Base-by-base conservation (phyloP, 345 rosid genomes). In the Stellera chamaejasme region DNA sequence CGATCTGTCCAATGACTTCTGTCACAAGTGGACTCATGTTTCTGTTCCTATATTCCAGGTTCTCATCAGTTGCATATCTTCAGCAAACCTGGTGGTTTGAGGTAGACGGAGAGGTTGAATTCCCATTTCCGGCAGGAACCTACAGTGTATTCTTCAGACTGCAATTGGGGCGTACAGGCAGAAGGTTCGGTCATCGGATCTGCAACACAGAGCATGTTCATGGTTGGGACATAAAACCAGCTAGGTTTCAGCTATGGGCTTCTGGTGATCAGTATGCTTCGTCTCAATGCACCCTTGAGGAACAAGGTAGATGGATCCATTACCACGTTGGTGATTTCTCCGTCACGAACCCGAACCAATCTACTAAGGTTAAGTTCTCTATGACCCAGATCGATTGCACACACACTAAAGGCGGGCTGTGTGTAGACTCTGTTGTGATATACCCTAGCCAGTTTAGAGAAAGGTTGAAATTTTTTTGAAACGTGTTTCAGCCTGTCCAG, bases 11-110 rank as follows among this genome's bases (percentile, higher is more conserved):
- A 16, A 10, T 43, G 19, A 58, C 15, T 13, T 39, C 58, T 51
- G 28, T 16, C 28, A 51, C 19, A 54, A 60, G 48, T 73, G 58
- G 68, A 60, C 14, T 10, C 25, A 13, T 25, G 12, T 45, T 45
- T 13, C 65, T 69, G 52, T 47, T 27, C 64, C 28, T 7, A 9
- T 70, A 66, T 27, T 44, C 19, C 46, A 94, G 99, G 56, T 94
- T 94, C 54, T 13, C 62, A 7, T 76, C 85, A 14, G 81, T 90
- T 43, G 96, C 97, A 42, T 94, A 87, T 67, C 83, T 94, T 53
- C 96, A 85, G 69, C 99, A 90, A 70, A 88, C 75, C 54, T 94
- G 99, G 99, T 93, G 99, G 99, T 78, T 89, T 43, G 85, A 93
- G 72, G 90, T 85, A 2, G 85, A 77, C 9, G 97, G 99, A 9